These are phyloP conservation scores for Diaporthe humulicola DNA, from an alignment of 2,329 filamentous ascomycete species.

Conservation along the genomic window DNA sequence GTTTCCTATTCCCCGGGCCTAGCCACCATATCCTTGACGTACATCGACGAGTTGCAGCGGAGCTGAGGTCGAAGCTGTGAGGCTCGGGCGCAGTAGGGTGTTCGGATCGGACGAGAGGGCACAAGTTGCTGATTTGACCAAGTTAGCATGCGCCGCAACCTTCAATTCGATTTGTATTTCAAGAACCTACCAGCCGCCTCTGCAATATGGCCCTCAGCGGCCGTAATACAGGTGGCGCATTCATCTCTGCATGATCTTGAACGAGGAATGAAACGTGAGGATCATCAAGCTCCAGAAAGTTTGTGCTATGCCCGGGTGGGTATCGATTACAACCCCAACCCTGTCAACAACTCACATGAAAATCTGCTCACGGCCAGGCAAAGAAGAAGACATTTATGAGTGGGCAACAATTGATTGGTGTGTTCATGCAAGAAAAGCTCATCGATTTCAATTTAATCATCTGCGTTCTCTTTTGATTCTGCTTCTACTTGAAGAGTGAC, in stretches of 20 bases:
- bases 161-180: background rate
- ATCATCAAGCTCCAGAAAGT: slow-evolving; percentile 36
- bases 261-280: slow-evolving; percentile 26
- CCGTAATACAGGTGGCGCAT: slow-evolving; percentile 52
- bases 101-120: slow-evolving; percentile 36
- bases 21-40: background rate
- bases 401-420: background rate
- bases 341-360: background rate
- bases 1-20: background rate
- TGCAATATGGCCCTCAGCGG: slow-evolving; percentile 49
- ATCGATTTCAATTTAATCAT: background rate
- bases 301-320: slow-evolving; percentile 28
- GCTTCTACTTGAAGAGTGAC: background rate
- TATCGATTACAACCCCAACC: slow-evolving; percentile 38
- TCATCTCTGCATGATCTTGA: slow-evolving; percentile 48
- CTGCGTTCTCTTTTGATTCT: background rate
- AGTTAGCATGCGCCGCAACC: slow-evolving; percentile 30
- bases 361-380: background rate
- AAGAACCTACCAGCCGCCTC: slow-evolving; percentile 46
- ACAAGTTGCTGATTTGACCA: slow-evolving; percentile 43
- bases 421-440: background rate
- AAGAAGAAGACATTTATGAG: background rate
- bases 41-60: slow-evolving; percentile 39
- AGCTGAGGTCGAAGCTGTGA: slow-evolving; percentile 35
- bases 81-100: slow-evolving; percentile 33